These are phyloP conservation scores for Senna siamea DNA, from an alignment of 306 rosid genomes.

Conservation along the genomic window DNA sequence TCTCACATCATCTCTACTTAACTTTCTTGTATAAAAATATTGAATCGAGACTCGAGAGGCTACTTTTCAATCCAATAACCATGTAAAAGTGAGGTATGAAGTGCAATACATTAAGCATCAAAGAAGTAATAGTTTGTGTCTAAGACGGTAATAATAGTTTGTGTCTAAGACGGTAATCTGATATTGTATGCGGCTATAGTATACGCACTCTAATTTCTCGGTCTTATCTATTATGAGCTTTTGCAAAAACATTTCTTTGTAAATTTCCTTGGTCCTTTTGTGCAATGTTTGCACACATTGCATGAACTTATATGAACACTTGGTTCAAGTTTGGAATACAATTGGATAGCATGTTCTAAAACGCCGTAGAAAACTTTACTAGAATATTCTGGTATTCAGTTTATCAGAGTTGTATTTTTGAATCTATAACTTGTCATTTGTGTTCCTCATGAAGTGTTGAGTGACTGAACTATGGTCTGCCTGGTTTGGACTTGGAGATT, in stretches of 20 bases:
- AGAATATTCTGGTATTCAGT: slow-evolving; percentile 8
- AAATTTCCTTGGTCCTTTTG: slow-evolving; percentile 17
- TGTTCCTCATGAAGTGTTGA: not conserved
- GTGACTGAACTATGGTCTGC: not conserved
- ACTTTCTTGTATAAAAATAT: too few relatives aligned
- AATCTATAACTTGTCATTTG: not conserved
- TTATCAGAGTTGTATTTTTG: not conserved
- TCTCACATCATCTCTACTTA: slow-evolving; percentile 32
- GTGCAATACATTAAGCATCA: slow-evolving; percentile 3
- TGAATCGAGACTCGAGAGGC: too few relatives aligned
- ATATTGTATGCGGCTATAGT: slow-evolving; percentile 16
- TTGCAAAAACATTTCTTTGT: not conserved
- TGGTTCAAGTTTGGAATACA: slow-evolving; percentile 17
- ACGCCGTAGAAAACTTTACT: not conserved
- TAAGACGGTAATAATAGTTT: slow-evolving; percentile 25
- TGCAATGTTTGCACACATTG: not conserved
- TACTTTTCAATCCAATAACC: not conserved
- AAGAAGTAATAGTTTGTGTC: not conserved
- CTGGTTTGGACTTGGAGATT: slow-evolving; percentile 19
- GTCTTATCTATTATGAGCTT: not conserved
- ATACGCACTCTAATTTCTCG: not conserved
- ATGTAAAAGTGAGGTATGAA: not conserved
- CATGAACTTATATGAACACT: slow-evolving; percentile 7
- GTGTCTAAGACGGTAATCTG: too few relatives aligned
- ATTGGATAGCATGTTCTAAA: slow-evolving; percentile 3